Conservation (phyloP, 768 basidiomycete species). For the Naganishia antarctica region DNA sequence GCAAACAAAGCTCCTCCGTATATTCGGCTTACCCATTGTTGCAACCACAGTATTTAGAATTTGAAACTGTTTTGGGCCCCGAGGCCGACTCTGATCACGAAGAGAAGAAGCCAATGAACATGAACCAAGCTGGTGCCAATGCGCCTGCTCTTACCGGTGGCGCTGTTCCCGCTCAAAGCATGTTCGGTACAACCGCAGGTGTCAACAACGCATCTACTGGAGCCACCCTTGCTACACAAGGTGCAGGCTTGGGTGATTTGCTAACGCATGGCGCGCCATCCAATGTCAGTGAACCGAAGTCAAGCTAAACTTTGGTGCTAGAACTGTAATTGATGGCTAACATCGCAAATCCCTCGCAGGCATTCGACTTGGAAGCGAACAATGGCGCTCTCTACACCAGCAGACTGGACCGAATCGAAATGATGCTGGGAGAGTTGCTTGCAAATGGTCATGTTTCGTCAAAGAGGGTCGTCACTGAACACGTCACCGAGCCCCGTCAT, state of each 20-base stretch:
- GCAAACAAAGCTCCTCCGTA: neutral
- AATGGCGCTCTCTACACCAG: slow-evolving; percentile 28
- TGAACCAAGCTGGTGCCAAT: slow-evolving; percentile 16
- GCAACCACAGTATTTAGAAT: slow-evolving; percentile 39
- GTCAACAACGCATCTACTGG: slow-evolving; percentile 24
- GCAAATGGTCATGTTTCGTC: neutral
- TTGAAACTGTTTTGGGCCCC: slow-evolving; percentile 48
- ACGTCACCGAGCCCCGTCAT: neutral
- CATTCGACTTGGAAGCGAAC: slow-evolving; percentile 29
- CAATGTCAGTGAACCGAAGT: slow-evolving; percentile 24
- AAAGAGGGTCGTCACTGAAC: neutral
- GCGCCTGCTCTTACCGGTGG: slow-evolving; percentile 24
- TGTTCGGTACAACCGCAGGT: neutral
- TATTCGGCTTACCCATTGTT: neutral
- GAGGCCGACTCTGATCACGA: slow-evolving; percentile 32
- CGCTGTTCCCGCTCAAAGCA: neutral
- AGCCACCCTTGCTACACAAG: slow-evolving; percentile 36
- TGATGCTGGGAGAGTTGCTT: slow-evolving; percentile 30
- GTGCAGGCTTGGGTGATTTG: slow-evolving; percentile 46
- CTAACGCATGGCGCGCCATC: slow-evolving; percentile 36
- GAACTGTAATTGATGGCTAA: slow-evolving; percentile 29
- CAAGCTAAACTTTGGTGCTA: neutral
- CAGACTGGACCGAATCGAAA: slow-evolving; percentile 38
- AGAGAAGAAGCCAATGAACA: slow-evolving; percentile 10
- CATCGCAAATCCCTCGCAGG: neutral